Conservation (phyloP, 768 basidiomycete genomes). For the Trametes elegans region DNA sequence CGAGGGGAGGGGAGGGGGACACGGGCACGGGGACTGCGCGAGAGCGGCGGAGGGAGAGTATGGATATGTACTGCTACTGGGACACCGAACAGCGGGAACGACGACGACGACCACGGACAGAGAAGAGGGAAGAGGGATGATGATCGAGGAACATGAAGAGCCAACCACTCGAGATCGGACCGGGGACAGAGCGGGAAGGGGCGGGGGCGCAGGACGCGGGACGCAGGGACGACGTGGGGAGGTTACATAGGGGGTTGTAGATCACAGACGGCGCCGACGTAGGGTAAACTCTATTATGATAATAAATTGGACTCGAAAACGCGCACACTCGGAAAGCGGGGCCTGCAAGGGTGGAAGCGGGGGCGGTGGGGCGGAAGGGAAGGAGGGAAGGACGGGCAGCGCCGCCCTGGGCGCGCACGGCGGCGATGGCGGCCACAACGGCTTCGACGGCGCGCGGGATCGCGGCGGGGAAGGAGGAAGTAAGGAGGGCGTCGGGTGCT, state of each 20-base stretch:
- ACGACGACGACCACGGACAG: neutral
- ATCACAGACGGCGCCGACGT: constrained; percentile 14
- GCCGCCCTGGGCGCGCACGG: neutral
- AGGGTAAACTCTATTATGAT: constrained; percentile 17
- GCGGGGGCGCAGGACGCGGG: neutral
- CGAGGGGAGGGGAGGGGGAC: too few relatives aligned
- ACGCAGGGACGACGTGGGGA: neutral
- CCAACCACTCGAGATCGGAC: neutral
- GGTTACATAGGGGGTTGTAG: constrained; percentile 14
- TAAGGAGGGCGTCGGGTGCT: neutral
- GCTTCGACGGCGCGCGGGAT: neutral
- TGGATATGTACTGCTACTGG: neutral
- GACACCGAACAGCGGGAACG: neutral
- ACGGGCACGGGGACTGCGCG: neutral
- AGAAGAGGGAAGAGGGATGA: neutral
- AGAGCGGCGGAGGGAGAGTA: neutral
- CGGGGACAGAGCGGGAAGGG: neutral
- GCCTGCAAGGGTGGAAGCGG: neutral
- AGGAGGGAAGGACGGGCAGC: neutral
- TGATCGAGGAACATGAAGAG: neutral
- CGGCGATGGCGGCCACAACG: too few relatives aligned
- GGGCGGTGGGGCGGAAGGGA: neutral
- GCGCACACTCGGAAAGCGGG: neutral
- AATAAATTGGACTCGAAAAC: constrained; percentile 2
- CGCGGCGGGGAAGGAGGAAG: neutral